Percentiles rank a stretch among this genome's conserved stretches.
These are phyloP conservation scores for Solidago caesia DNA, from an alignment of 129 eudicot species.

Conservation along the genomic window DNA sequence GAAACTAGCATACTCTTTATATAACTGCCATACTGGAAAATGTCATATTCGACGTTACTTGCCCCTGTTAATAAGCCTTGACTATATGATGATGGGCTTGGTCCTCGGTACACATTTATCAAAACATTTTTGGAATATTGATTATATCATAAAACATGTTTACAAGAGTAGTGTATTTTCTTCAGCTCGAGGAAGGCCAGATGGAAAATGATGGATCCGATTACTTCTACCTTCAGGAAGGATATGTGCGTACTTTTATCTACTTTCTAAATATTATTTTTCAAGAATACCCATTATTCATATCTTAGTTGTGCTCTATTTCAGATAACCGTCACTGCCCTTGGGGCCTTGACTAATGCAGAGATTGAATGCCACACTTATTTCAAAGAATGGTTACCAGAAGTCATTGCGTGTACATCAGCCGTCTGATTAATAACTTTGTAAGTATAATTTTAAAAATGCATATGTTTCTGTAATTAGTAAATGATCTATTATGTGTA, in stretches of 20 bases:
- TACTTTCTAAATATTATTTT: background rate
- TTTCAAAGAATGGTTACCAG: constrained; percentile 63
- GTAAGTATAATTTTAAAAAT: too few relatives aligned
- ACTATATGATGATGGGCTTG: too few relatives aligned
- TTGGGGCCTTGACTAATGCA: constrained; percentile 69
- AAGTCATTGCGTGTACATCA: constrained; percentile 38
- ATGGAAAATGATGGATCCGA: constrained; percentile 65
- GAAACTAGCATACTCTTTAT: too few relatives aligned
- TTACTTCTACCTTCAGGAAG: constrained; percentile 51
- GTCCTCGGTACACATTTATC: background rate
- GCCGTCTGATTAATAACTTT: too few relatives aligned
- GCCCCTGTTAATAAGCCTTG: too few relatives aligned
- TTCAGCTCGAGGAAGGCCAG: constrained; percentile 51
- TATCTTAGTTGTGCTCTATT: constrained; percentile 11
- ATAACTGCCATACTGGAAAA: too few relatives aligned
- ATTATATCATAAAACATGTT: background rate
- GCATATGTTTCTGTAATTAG: too few relatives aligned
- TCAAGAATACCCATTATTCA: background rate
- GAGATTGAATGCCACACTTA: constrained; percentile 55
- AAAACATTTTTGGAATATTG: background rate
- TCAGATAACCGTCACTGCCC: constrained; percentile 85
- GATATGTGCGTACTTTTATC: constrained; percentile 52
- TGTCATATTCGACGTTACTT: too few relatives aligned
- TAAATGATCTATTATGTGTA: too few relatives aligned
- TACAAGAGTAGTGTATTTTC: background rate